Percentiles rank a stretch among this genome's conserved stretches.
Evolutionary conservation across 148 eudicot genomes (phyloP).

Genomic region (Persicaria maculosa): DNA sequence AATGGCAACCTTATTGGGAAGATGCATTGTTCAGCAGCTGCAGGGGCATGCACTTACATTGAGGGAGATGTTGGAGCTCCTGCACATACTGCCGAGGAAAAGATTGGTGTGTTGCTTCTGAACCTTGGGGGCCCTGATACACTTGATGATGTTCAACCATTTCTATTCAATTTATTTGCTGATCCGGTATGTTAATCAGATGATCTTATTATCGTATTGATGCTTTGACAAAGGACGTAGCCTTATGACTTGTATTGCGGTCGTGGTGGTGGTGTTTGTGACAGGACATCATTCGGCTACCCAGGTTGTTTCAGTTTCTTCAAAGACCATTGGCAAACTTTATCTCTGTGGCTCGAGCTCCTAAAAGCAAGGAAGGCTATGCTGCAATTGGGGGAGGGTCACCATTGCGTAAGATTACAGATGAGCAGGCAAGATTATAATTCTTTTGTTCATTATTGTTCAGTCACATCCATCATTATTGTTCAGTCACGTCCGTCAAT

Average conservation of each 20-base stretch:
- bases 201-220: background rate
- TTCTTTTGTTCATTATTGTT: background rate
- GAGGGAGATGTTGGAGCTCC: constrained; percentile 33
- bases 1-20: constrained; percentile 28
- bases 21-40: constrained; percentile 26
- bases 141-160: constrained; percentile 90
- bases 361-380: constrained; percentile 96
- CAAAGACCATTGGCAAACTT: constrained; percentile 85
- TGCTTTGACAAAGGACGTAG: background rate
- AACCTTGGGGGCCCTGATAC: constrained; percentile 97
- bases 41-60: constrained; percentile 35
- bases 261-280: constrained; percentile 1
- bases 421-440: constrained; percentile 61
- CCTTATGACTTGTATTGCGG: constrained; percentile 5
- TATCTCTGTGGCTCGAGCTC: constrained; percentile 75
- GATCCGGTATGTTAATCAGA: constrained; percentile 64
- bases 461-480: background rate
- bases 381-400: constrained; percentile 99
- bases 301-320: constrained; percentile 76
- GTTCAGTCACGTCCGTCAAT: background rate
- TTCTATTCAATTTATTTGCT: constrained; percentile 88
- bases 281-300: constrained; percentile 95
- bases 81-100: constrained; percentile 59
- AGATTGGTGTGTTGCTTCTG: constrained; percentile 82
- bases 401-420: constrained; percentile 83